Conservation (phyloP, 768 basidiomycete species). For the Boletus huronensis region DNA sequence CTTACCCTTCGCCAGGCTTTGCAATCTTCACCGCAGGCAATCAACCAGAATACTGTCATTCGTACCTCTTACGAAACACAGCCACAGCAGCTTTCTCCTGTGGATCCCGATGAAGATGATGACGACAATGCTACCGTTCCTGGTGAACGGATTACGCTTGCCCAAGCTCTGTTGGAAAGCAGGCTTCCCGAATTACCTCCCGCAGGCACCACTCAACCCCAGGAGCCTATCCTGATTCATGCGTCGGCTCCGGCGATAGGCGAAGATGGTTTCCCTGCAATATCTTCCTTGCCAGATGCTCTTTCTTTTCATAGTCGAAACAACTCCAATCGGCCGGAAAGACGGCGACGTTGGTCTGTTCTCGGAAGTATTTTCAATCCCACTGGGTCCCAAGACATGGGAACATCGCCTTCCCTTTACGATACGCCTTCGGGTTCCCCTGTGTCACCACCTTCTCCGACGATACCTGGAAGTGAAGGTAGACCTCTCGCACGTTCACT, state of each 20-base stretch:
- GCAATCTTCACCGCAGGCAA: slow-evolving; percentile 40
- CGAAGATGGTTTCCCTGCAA: slow-evolving; percentile 43
- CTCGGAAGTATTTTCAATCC: slow-evolving; percentile 45
- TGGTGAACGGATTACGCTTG: slow-evolving; percentile 65
- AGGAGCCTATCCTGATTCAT: slow-evolving; percentile 64
- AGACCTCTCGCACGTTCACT: slow-evolving; percentile 25
- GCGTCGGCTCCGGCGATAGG: slow-evolving; percentile 37
- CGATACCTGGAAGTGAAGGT: slow-evolving; percentile 15
- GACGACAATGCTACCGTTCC: slow-evolving; percentile 39
- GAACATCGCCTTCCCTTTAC: slow-evolving; percentile 26
- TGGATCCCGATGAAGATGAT: slow-evolving; percentile 57
- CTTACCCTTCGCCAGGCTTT: slow-evolving; percentile 65
- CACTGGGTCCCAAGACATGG: slow-evolving; percentile 22
- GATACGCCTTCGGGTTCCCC: slow-evolving; percentile 19
- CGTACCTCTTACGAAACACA: slow-evolving; percentile 20
- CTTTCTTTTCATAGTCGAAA: slow-evolving; percentile 33
- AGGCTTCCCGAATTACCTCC: slow-evolving; percentile 74
- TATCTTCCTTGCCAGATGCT: slow-evolving; percentile 47
- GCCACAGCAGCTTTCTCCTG: slow-evolving; percentile 36
- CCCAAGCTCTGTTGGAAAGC: slow-evolving; percentile 73
- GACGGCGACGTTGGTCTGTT: slow-evolving; percentile 72
- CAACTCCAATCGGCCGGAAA: slow-evolving; percentile 31
- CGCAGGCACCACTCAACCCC: slow-evolving; percentile 57
- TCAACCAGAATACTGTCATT: slow-evolving; percentile 20
- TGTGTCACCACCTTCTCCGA: slow-evolving; percentile 17